phyloP scores from a whole-genome alignment of 163 green algal genomes.

The Scenedesmus sp. region DNA sequence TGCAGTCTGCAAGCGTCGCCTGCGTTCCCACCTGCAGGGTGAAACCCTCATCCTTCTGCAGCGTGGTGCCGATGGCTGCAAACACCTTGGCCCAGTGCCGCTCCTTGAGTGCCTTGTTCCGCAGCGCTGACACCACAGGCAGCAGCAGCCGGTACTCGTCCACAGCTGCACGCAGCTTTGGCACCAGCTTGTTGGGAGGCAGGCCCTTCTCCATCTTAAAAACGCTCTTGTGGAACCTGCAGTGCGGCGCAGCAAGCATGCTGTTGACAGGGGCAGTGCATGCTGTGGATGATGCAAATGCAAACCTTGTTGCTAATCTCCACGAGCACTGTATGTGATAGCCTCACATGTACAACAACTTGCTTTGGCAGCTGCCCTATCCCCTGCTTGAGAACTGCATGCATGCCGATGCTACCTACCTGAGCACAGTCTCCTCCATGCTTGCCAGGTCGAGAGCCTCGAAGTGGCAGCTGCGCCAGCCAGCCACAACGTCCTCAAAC shows the following conservation, averaged over 20 bases:
- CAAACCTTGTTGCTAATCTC: too few species aligned
- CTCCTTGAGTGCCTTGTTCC: slow-evolving; percentile 79
- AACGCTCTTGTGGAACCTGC: slow-evolving; percentile 74
- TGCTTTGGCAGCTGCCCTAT: too few species aligned
- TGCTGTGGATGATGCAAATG: too few species aligned
- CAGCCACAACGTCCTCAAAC: slow-evolving; percentile 69
- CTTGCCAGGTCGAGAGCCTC: slow-evolving; percentile 69
- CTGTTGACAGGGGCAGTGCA: not conserved
- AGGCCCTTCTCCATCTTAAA: slow-evolving; percentile 83
- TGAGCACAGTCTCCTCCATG: slow-evolving; percentile 77
- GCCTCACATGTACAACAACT: too few species aligned
- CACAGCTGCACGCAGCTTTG: slow-evolving; percentile 71
- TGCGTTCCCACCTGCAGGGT: slow-evolving; percentile 68
- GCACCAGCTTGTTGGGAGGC: slow-evolving; percentile 81
- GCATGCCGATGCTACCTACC: slow-evolving; percentile 36
- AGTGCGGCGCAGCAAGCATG: not conserved
- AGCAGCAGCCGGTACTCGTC: slow-evolving; percentile 68
- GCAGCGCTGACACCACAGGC: slow-evolving; percentile 70
- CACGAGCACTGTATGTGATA: too few species aligned
- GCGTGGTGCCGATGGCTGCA: slow-evolving; percentile 61
- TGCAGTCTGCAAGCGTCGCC: not conserved
- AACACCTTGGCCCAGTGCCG: slow-evolving; percentile 83
- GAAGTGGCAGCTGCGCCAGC: slow-evolving; percentile 74
- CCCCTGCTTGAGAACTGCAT: too few species aligned
- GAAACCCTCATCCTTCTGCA: slow-evolving; percentile 67